Conservation (phyloP, 2,329 filamentous ascomycete genomes). For the Colletotrichum limetticola region DNA sequence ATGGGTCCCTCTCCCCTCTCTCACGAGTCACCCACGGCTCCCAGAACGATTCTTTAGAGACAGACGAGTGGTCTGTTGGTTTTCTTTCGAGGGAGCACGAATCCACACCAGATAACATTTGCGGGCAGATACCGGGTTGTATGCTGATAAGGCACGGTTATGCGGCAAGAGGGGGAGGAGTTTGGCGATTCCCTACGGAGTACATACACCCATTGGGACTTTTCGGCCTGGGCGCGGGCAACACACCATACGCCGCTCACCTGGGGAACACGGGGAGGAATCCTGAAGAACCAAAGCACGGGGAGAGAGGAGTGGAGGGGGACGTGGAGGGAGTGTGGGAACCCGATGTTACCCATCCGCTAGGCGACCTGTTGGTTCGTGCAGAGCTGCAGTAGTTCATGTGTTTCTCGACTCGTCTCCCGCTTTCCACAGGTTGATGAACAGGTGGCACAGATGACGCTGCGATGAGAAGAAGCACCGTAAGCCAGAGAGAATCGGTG, state of each 20-base stretch:
- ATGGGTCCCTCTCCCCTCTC: neutral
- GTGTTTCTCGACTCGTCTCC: neutral
- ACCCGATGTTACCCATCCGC: neutral
- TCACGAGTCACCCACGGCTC: neutral
- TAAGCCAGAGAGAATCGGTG: neutral
- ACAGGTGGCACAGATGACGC: neutral
- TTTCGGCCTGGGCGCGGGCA: neutral
- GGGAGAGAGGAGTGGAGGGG: neutral
- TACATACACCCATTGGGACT: neutral
- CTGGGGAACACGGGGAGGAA: neutral
- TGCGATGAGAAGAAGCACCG: neutral
- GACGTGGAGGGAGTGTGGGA: neutral
- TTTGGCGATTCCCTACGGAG: neutral
- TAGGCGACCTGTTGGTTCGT: neutral
- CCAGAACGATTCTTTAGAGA: neutral
- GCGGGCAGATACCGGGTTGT: neutral
- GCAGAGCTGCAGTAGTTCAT: neutral
- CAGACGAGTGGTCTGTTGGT: neutral
- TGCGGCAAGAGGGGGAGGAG: neutral
- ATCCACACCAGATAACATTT: neutral
- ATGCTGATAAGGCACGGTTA: conserved; percentile 4
- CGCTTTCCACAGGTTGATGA: neutral
- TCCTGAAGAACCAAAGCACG: too few relatives aligned
- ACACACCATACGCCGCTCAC: neutral
- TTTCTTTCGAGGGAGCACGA: neutral